phyloP scores from a whole-genome alignment of 352 stramenopile species.

The Phytopythium helicoides region DNA sequence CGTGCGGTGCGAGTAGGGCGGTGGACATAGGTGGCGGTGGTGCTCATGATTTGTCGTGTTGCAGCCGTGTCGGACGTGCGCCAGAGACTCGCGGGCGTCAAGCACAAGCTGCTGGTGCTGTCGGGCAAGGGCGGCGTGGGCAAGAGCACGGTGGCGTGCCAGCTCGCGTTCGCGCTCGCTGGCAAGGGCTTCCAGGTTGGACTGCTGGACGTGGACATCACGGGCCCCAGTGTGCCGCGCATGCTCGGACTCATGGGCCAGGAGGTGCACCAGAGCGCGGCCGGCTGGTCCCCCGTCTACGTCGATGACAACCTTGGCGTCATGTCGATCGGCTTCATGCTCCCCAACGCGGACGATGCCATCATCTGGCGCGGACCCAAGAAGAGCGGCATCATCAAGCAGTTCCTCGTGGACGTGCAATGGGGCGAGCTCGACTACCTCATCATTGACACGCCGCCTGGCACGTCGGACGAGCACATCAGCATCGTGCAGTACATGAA shows the following conservation, averaged over 20 bases:
- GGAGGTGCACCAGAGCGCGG: constrained; percentile 97
- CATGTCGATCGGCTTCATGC: constrained; percentile 99
- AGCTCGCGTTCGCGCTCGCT: constrained; percentile 97
- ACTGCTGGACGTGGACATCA: constrained; percentile 99
- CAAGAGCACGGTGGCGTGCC: constrained; percentile 98
- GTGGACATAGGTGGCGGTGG: constrained; percentile 32
- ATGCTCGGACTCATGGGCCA: constrained; percentile 94
- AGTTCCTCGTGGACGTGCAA: constrained; percentile 99
- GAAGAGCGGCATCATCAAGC: constrained; percentile 99
- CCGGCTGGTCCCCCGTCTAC: constrained; percentile 99
- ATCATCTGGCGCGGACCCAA: constrained; percentile 99
- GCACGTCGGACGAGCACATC: constrained; percentile 99
- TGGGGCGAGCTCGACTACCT: constrained; percentile 99
- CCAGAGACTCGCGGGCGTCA: constrained; percentile 75
- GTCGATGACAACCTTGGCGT: constrained; percentile 97
- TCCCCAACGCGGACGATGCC: constrained; percentile 96
- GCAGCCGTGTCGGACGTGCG: constrained; percentile 87
- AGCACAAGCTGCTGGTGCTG: constrained; percentile 98
- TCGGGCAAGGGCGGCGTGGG: constrained; percentile 99
- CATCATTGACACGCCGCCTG: constrained; percentile 99
- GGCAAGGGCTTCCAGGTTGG: constrained; percentile 94
- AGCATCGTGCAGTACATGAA: constrained; percentile 99
- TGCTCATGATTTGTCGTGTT: too few species aligned
- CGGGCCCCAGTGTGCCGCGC: constrained; percentile 96
- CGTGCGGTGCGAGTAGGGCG: constrained; percentile 24